Percentiles rank a stretch among this genome's conserved stretches.
Conservation (phyloP, 164 flowering plant species). For the Kalanchoe fedtschenkoi region DNA sequence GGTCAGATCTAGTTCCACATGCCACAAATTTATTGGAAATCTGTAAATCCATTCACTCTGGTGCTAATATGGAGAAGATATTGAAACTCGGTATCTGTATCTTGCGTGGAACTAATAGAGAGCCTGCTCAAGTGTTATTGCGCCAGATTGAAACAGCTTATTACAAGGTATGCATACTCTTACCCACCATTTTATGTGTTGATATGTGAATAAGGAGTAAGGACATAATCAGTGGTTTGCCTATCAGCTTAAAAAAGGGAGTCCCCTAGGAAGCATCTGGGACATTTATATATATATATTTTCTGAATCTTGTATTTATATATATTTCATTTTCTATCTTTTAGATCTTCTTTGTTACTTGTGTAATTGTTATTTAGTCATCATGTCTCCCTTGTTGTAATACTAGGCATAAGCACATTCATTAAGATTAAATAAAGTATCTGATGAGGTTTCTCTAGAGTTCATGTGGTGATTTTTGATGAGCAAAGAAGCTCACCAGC, state of each 20-base stretch:
- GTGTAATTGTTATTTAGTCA: too few relatives aligned
- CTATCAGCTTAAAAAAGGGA: conserved; percentile 37
- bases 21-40: conserved; percentile 30
- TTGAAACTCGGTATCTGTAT: conserved; percentile 43
- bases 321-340: too few relatives aligned
- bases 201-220: neutral
- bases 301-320: too few relatives aligned
- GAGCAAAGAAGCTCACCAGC: too few relatives aligned
- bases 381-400: too few relatives aligned
- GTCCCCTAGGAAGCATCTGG: neutral
- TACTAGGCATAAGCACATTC: too few relatives aligned
- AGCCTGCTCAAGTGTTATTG: conserved; percentile 31
- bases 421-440: too few relatives aligned
- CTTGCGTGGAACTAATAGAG: conserved; percentile 46
- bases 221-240: conserved; percentile 18
- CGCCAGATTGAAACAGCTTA: conserved; percentile 26
- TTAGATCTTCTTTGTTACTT: too few relatives aligned
- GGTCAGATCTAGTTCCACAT: conserved; percentile 54
- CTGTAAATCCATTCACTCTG: conserved; percentile 42
- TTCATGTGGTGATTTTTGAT: too few relatives aligned
- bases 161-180: conserved; percentile 27
- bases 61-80: conserved; percentile 43
- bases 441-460: too few relatives aligned
- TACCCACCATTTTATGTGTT: neutral
- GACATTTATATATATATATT: too few relatives aligned